Base-by-base conservation (phyloP, 176 grass and related monocot genomes). In the Poa annua region DNA sequence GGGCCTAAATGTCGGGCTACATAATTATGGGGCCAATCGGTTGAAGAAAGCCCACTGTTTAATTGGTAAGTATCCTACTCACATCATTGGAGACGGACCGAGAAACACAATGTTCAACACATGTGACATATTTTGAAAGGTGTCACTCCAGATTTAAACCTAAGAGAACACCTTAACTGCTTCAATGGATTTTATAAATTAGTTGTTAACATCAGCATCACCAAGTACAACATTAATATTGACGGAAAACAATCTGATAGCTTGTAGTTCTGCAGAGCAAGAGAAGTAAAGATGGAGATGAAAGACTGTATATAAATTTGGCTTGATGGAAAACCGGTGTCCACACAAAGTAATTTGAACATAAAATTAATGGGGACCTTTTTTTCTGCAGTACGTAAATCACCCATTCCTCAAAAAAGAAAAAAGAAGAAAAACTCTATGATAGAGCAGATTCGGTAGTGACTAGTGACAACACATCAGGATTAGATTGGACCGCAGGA, bases 221-320 rank as follows among this genome's bases (percentile, higher is more conserved):
- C 19, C 32, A 56, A 21, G 48, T 75, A 52, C 11, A n/a, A 7
- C 19, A 55, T 14, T 76, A 13, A 76, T 36, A 76, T 55, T 0
- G 5, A 36, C 4, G 11, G 50, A 38, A 55, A 56, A 76, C 19
- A 76, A 34, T 36, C 32, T 7, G 5, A 19, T 20, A 36, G 44
- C 61, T 67, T 52, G 29, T 7, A 15, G 8, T 59, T 41, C 74
- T 77, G 74, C 53, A 41, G 35, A 77, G 75, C 19, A 64, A 64
- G 42, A 65, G 57, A 26, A 47, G 61, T 35, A 14, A 64, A 66
- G 19, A 20, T 71, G 80, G 2, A 2, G 70, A 10, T 73, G 70
- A 44, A 50, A 55, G n/a, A 81, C 34, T 42, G 11, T 35, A 67
- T 51, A 52, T 80, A 8, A 81, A 57, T 81, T 39, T 52, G 11